Evolutionary conservation across 106 monocot species (phyloP), one percentile per base, ranked within the genome.

Genomic region (Triglochin maritima): DNA sequence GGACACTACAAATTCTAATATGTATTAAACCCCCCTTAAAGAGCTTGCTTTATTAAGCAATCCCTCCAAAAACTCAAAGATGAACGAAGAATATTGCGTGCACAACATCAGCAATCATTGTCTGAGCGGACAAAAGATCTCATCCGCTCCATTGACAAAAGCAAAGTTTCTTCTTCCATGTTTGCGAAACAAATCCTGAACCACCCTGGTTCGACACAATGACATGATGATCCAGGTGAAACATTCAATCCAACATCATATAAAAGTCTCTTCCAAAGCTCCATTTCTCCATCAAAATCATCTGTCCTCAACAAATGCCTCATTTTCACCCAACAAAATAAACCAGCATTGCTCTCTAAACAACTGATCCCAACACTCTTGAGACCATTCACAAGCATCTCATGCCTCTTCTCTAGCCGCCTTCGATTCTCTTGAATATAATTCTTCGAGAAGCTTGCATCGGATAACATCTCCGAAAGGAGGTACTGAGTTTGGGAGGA

Each of bases 291-390:
- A 10, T 85, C 69, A 14, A 85, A 78, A 4, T 71, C 76, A 15
- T 62, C 64, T 7, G 54, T 46, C 6, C 46, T 49, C 9, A 95
- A 50, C 42, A 90, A 78, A 46, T 76, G 77, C 9, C 89, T 76
- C 95, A 95, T 90, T 81, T 90, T 83, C 44, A 85, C 95, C 95
- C 95, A 95, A 66, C 90, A 87, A 75, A 83, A 95, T 13, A 95
- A 57, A 3, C 85, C 90, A 0, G 90, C 85, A 68, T 87, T 87
- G 85, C 90, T 80, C 69, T 74, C 61, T 62, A 95, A 59, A 65
- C 90, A 90, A 9, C 50, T 46, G 7, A 95, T 72, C 0, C 90
- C 90, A 29, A 77, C 76, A 12, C 11, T 0, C 54, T 2, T 8
- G 4, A 91, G 80, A 3, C 87, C 90, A 0, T 47, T 11, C 2